phyloP scores from a whole-genome alignment of 176 grass and related monocot genomes.

The Cymbopogon citratus region DNA sequence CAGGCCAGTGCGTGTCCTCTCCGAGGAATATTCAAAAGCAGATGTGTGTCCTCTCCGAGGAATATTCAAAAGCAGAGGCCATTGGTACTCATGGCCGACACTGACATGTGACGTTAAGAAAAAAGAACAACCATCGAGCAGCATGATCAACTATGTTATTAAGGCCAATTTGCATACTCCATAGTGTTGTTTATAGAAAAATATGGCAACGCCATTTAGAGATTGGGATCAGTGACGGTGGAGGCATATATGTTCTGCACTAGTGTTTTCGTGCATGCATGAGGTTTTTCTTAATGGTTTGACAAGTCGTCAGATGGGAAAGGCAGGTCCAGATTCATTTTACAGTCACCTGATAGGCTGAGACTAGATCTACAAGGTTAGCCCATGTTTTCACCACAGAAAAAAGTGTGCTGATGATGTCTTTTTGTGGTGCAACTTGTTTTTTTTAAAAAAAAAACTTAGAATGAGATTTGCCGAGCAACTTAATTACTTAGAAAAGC shows the following conservation, averaged over 20 bases:
- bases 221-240: not conserved
- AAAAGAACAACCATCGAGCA: not conserved
- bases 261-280: not conserved
- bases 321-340: not conserved
- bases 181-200: not conserved
- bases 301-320: not conserved
- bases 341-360: not conserved
- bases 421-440: too few species aligned
- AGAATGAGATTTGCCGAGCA: too few species aligned
- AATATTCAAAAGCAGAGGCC: not conserved
- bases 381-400: not conserved
- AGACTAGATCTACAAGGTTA: not conserved
- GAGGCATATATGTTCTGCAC: constrained; percentile 20
- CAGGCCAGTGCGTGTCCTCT: not conserved
- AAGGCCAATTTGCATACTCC: not conserved
- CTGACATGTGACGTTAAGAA: not conserved
- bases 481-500: too few species aligned
- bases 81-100: not conserved
- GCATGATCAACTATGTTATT: not conserved
- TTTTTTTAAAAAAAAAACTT: too few species aligned
- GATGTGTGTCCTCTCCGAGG: too few species aligned
- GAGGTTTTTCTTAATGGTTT: not conserved
- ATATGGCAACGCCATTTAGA: not conserved
- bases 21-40: too few species aligned
- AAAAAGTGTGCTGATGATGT: too few species aligned